Evolutionary conservation across 306 rosid species (phyloP), one percentile per base, ranked within the genome.

Genomic region (Prunus salicina): DNA sequence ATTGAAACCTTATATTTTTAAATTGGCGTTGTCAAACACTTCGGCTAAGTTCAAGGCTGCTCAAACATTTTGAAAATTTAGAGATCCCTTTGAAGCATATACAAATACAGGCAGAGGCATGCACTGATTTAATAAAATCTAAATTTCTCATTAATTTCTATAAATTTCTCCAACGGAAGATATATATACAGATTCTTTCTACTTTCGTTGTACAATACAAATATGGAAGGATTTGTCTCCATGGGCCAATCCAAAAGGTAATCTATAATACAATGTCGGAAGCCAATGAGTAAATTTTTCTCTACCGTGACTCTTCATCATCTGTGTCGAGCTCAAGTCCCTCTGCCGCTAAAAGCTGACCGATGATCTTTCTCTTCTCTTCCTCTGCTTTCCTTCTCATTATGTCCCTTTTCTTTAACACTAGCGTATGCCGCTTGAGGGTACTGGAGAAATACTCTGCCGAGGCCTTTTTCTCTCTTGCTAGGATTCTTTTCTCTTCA

Each of bases 281-380:
- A 74, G 69, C 58, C 61, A 43, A 78, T 68, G 18, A 8, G 63
- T 24, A 64, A 67, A 49, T 73, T 57, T 75, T 55, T 79, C 67
- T 63, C 81, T 86, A 84, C 53, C 62, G 80, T 34, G 78, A 74
- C 20, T 87, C 89, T 50, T 90, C 96, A 19, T 86, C 91, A 25
- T 92, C 95, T 38, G 98, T 51, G 60, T 90, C 98, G 30, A 94
- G 97, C 85, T 94, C 98, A 58, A 94, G 96, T 64, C 98, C 98
- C 80, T 94, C 98, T 27, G 87, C 90, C 10, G 97, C 98, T 78
- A 94, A 87, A 77, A 94, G 96, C 62, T 72, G 89, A 64, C 83
- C 38, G 53, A 94, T 87, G 63, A 82, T 71, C 87, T 56, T 88
- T 78, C 73, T 86, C 84, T 84, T 89, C 52, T 92, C 98, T 74